Conservation (phyloP, 495 filamentous ascomycete species). For the Chaetomium tenue region DNA sequence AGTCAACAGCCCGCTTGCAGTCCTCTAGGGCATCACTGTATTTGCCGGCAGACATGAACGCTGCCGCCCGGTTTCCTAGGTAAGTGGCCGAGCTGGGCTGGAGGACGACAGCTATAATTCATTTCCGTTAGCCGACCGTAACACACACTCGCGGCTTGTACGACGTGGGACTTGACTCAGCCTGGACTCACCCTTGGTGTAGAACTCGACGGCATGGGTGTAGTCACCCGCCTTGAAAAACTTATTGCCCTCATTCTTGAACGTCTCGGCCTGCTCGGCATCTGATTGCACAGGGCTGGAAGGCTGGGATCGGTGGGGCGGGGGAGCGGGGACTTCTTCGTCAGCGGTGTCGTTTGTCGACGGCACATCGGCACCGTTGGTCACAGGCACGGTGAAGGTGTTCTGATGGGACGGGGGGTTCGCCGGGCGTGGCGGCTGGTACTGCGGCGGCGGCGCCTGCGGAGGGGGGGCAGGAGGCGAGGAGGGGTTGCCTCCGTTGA, state of each 20-base stretch:
- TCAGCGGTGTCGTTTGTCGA: conserved; percentile 31
- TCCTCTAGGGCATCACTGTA: conserved; percentile 81
- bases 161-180: background rate
- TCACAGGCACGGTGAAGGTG: conserved; percentile 45
- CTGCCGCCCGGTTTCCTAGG: conserved; percentile 91
- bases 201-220: conserved; percentile 79
- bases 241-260: conserved; percentile 91
- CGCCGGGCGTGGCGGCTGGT: conserved; percentile 22
- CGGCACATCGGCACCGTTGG: conserved; percentile 55
- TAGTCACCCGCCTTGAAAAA: conserved; percentile 93
- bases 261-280: conserved; percentile 75
- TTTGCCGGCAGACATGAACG: conserved; percentile 78
- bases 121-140: conserved; percentile 22
- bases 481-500: conserved; percentile 45
- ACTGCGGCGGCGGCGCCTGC: conserved; percentile 27
- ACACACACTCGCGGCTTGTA: background rate
- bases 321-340: conserved; percentile 66
- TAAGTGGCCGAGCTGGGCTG: conserved; percentile 81
- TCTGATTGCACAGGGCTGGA: conserved; percentile 55
- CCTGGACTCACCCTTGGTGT: conserved; percentile 72
- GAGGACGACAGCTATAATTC: conserved; percentile 68
- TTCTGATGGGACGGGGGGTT: conserved; percentile 36
- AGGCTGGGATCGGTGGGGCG: conserved; percentile 69
- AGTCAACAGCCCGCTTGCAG: conserved; percentile 70
- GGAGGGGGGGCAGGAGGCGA: conserved; percentile 39